Evolutionary conservation across 768 basidiomycete genomes (phyloP).

Genomic region (Lactifluus pinguis): DNA sequence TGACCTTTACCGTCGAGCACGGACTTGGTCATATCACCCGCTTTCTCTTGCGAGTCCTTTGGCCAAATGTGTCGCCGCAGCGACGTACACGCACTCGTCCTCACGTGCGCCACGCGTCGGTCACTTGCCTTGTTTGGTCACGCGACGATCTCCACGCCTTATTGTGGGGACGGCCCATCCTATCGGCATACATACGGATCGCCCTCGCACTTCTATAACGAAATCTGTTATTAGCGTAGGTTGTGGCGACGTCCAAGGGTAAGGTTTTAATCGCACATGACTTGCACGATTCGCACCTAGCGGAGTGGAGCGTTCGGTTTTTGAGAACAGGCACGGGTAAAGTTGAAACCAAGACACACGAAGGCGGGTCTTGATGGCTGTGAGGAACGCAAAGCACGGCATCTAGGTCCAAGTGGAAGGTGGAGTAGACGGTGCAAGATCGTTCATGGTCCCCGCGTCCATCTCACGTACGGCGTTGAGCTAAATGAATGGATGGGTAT

Average conservation of each 20-base stretch:
- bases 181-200: neutral
- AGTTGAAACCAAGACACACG: neutral
- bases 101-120: slow-evolving; percentile 16
- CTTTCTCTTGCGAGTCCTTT: neutral
- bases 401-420: neutral
- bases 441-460: slow-evolving; percentile 6
- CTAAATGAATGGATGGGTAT: neutral
- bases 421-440: neutral
- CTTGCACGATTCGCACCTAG: neutral
- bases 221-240: neutral
- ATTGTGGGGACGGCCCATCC: neutral
- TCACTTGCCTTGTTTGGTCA: slow-evolving; percentile 5
- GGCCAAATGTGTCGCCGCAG: slow-evolving; percentile 8
- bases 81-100: slow-evolving; percentile 11
- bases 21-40: slow-evolving; percentile 8
- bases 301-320: neutral
- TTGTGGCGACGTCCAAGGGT: neutral
- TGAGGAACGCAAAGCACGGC: neutral
- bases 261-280: neutral
- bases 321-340: neutral
- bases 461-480: slow-evolving; percentile 8
- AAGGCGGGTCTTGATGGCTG: neutral
- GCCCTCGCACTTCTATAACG: neutral
- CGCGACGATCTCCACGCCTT: slow-evolving; percentile 6
- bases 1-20: slow-evolving; percentile 6